phyloP scores from a whole-genome alignment of 2,329 filamentous ascomycete species.

The Stachybotrys echinatus region DNA sequence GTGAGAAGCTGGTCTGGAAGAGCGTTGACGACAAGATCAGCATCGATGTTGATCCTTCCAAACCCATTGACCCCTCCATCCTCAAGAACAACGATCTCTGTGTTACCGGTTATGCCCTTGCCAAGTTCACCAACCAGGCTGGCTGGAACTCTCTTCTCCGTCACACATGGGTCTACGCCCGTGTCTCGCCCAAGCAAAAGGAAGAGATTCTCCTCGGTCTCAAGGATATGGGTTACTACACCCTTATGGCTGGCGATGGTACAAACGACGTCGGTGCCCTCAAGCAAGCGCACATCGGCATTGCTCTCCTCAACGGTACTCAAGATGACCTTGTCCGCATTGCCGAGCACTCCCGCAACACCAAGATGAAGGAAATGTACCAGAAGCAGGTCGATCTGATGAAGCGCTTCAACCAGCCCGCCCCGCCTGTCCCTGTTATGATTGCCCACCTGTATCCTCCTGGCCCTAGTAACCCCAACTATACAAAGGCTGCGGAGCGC shows the following conservation, averaged over 20 bases:
- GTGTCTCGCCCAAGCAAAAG: conserved; percentile 97
- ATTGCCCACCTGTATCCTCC: conserved; percentile 95
- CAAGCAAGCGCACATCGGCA: conserved; percentile 96
- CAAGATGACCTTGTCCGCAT: conserved; percentile 88
- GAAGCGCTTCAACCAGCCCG: conserved; percentile 89
- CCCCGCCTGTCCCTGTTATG: conserved; percentile 83
- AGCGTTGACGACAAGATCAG: conserved; percentile 87
- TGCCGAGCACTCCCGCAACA: conserved; percentile 87
- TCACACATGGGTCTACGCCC: conserved; percentile 95
- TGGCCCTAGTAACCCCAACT: conserved; percentile 87
- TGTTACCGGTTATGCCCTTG: conserved; percentile 88
- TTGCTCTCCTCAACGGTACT: conserved; percentile 92
- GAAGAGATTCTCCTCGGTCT: conserved; percentile 96
- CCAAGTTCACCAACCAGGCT: conserved; percentile 77
- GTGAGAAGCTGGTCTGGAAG: conserved; percentile 83
- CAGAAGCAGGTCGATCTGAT: conserved; percentile 92
- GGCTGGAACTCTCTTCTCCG: conserved; percentile 75
- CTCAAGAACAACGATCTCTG: conserved; percentile 85
- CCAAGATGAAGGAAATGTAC: conserved; percentile 97
- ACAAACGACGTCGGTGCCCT: conserved; percentile 97
- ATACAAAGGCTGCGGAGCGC: conserved; percentile 82
- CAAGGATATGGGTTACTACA: conserved; percentile 96
- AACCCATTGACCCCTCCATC: conserved; percentile 76
- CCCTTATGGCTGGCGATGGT: conserved; percentile 96
- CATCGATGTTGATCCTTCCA: conserved; percentile 78